phyloP scores from a whole-genome alignment of 441 rosid genomes.

The Viola pubescens region DNA sequence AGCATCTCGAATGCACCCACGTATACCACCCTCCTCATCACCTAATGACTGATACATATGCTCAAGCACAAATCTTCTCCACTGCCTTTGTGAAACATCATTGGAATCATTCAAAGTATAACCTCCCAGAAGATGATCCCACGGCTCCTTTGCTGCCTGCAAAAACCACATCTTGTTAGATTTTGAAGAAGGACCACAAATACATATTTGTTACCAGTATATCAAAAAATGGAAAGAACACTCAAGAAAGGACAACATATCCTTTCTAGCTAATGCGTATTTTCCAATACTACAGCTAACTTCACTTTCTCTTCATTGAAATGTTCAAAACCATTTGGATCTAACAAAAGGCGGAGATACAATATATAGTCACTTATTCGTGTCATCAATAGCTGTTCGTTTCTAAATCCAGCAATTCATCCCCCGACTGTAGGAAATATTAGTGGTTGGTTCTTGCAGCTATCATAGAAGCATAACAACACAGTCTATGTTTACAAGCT shows the following conservation, averaged over 20 bases:
- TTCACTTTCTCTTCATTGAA: no score
- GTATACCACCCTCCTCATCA: conserved; percentile 40
- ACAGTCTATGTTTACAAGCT: no score
- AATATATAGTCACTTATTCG: no score
- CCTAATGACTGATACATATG: conserved; percentile 35
- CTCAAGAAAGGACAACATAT: background rate
- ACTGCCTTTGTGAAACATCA: conserved; percentile 24
- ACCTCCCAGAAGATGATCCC: conserved; percentile 12
- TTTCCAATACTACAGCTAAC: no score
- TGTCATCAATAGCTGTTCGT: no score
- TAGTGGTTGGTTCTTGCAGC: no score
- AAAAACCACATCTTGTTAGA: conserved; percentile 16
- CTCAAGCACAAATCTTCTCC: conserved; percentile 40
- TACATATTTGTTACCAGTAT: background rate
- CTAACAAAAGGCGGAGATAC: no score
- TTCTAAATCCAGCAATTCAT: no score
- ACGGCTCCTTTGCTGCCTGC: conserved; percentile 21
- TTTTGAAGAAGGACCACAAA: background rate
- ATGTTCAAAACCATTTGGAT: no score
- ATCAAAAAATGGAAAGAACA: background rate
- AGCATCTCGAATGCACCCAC: conserved; percentile 40
- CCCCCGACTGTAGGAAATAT: no score
- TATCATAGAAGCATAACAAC: no score
- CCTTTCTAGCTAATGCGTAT: no score
- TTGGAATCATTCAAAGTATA: conserved; percentile 21